Percentiles rank a stretch among this genome's conserved stretches.
These are phyloP conservation scores for Cercospora sesami DNA, from an alignment of 2,329 filamentous ascomycete species.

Conservation along the genomic window DNA sequence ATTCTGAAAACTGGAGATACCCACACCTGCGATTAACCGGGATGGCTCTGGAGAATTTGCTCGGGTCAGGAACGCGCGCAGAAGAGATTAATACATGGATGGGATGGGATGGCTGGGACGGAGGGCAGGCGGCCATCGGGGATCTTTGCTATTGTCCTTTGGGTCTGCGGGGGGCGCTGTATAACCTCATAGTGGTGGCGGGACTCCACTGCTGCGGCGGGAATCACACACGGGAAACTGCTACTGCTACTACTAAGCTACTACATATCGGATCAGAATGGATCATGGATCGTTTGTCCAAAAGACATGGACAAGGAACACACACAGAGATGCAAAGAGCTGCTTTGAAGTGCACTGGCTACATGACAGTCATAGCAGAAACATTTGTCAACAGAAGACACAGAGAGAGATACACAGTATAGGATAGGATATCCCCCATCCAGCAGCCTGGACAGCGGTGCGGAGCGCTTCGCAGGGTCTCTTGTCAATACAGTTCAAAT, in stretches of 20 bases:
- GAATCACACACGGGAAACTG: not conserved
- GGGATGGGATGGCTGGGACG: not conserved
- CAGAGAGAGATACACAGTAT: not conserved
- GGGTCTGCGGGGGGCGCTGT: not conserved
- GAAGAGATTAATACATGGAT: slow-evolving; percentile 7
- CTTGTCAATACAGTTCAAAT: not conserved
- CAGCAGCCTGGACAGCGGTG: not conserved
- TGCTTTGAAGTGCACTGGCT: not conserved
- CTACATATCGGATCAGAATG: slow-evolving; percentile 8
- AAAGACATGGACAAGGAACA: not conserved
- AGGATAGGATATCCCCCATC: not conserved
- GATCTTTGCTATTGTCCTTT: not conserved
- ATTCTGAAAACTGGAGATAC: not conserved
- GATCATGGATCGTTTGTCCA: slow-evolving; percentile 1
- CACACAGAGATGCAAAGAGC: not conserved
- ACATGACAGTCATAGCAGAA: not conserved
- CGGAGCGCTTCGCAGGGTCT: not conserved
- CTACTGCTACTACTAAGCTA: slow-evolving; percentile 1
- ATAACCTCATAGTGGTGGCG: not conserved
- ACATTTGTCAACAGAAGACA: not conserved
- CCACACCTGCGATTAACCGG: slow-evolving; percentile 4
- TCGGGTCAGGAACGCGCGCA: not conserved
- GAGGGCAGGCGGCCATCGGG: not conserved
- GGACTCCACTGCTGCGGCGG: slow-evolving; percentile 1
- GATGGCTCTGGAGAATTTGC: not conserved